These are phyloP conservation scores for Kodamaea hsintzibuensis DNA, from an alignment of 805 yeast genomes.

Conservation along the genomic window DNA sequence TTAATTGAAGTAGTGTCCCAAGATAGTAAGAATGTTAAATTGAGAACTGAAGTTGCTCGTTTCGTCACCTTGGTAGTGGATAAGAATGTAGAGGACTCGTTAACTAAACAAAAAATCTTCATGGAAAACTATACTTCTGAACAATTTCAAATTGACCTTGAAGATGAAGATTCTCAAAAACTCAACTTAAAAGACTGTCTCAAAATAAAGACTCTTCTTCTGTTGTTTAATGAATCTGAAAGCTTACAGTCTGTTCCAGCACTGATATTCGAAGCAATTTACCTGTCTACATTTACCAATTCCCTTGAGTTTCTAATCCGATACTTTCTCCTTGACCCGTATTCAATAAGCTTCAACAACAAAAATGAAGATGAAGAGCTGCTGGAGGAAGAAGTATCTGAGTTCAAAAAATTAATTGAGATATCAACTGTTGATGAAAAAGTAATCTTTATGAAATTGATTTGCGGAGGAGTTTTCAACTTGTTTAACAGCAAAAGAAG, in stretches of 20 bases:
- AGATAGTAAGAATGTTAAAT: conserved; percentile 21
- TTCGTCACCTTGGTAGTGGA: conserved; percentile 49
- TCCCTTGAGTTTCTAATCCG: conserved; percentile 41
- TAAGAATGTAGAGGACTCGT: conserved; percentile 36
- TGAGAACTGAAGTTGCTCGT: conserved; percentile 51
- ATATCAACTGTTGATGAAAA: conserved; percentile 23
- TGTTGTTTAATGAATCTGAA: conserved; percentile 13
- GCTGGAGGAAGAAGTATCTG: conserved; percentile 23
- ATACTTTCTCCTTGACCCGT: conserved; percentile 46
- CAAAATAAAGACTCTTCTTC: conserved; percentile 19
- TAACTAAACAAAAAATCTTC: conserved; percentile 34
- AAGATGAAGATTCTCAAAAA: conserved; percentile 18
- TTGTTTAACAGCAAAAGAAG: conserved; percentile 27
- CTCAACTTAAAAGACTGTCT: conserved; percentile 24
- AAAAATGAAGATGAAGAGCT: conserved; percentile 2
- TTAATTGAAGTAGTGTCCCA: conserved; percentile 2
- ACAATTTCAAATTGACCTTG: conserved; percentile 22
- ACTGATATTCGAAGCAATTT: conserved; percentile 33
- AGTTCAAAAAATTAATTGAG: conserved; percentile 31
- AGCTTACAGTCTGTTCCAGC: conserved; percentile 10
- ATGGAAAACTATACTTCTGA: conserved; percentile 29
- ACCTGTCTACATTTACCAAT: conserved; percentile 29
- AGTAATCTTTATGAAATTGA: conserved; percentile 32
- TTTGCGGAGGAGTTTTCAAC: conserved; percentile 40
- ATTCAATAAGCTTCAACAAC: conserved; percentile 27